Evolutionary conservation across 2,329 filamentous ascomycete species (phyloP).

Genomic region (Teratosphaeriaceae sp.): DNA sequence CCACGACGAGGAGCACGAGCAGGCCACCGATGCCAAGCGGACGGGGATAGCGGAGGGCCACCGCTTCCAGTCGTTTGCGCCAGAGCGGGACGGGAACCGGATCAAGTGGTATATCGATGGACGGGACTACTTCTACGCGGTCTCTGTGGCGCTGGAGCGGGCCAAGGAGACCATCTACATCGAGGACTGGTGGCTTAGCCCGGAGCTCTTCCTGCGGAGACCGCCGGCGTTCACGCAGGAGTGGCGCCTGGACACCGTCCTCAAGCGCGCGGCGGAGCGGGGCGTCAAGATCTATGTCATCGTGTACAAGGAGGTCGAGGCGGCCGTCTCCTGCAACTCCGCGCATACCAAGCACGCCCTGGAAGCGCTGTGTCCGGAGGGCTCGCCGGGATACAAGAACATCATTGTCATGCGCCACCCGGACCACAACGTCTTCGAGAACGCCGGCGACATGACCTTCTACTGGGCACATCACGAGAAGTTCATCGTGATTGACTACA

Average conservation of each 20-base stretch:
- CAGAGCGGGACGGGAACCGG: conserved; percentile 74
- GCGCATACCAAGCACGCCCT: conserved; percentile 86
- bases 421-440: conserved; percentile 91
- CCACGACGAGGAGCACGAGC: conserved; percentile 89
- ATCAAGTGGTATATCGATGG: conserved; percentile 96
- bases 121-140: conserved; percentile 88
- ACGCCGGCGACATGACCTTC: conserved; percentile 90
- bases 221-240: conserved; percentile 78
- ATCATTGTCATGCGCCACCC: conserved; percentile 86
- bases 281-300: conserved; percentile 93
- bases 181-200: conserved; percentile 93
- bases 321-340: conserved; percentile 77
- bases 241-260: conserved; percentile 76
- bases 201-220: conserved; percentile 76
- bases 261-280: conserved; percentile 83
- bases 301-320: conserved; percentile 74
- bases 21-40: conserved; percentile 75
- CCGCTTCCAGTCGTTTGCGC: conserved; percentile 86
- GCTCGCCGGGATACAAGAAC: conserved; percentile 75
- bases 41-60: conserved; percentile 63
- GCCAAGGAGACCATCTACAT: conserved; percentile 95
- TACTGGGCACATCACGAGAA: conserved; percentile 99
- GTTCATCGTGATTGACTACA: conserved; percentile 90
- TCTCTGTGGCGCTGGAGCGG: conserved; percentile 80
- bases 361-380: conserved; percentile 71